These are phyloP conservation scores for Moringa oleifera DNA, from an alignment of 345 rosid genomes.

Conservation along the genomic window DNA sequence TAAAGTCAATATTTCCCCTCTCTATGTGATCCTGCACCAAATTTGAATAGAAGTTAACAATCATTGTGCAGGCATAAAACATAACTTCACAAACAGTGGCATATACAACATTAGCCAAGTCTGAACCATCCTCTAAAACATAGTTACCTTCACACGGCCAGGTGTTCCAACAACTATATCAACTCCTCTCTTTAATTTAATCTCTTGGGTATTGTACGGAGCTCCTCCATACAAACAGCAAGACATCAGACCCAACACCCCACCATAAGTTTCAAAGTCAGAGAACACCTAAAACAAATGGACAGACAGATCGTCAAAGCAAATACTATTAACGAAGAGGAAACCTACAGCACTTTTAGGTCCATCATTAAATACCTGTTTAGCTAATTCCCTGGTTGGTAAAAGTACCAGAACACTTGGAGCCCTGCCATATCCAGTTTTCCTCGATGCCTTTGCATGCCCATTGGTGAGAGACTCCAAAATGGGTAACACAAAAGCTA, in stretches of 20 bases:
- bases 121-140: too few species aligned
- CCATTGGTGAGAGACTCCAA: constrained; percentile 83
- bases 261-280: constrained; percentile 88
- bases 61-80: neutral
- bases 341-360: neutral
- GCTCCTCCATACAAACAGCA: constrained; percentile 96
- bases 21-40: constrained; percentile 74
- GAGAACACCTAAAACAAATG: constrained; percentile 44
- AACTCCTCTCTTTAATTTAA: constrained; percentile 67
- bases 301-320: neutral
- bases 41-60: constrained; percentile 1
- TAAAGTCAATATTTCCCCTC: constrained; percentile 58
- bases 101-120: neutral
- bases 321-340: neutral
- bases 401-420: constrained; percentile 90
- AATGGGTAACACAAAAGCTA: constrained; percentile 95
- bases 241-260: constrained; percentile 59
- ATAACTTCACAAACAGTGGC: neutral
- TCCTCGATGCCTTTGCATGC: constrained; percentile 46
- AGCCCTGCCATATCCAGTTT: constrained; percentile 74
- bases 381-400: constrained; percentile 94
- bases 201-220: constrained; percentile 55
- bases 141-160: constrained; percentile 79
- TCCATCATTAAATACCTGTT: constrained; percentile 43
- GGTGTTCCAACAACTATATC: constrained; percentile 95